These are phyloP conservation scores for Fusarium globosum DNA, from an alignment of 2,329 filamentous ascomycete genomes.

Conservation along the genomic window DNA sequence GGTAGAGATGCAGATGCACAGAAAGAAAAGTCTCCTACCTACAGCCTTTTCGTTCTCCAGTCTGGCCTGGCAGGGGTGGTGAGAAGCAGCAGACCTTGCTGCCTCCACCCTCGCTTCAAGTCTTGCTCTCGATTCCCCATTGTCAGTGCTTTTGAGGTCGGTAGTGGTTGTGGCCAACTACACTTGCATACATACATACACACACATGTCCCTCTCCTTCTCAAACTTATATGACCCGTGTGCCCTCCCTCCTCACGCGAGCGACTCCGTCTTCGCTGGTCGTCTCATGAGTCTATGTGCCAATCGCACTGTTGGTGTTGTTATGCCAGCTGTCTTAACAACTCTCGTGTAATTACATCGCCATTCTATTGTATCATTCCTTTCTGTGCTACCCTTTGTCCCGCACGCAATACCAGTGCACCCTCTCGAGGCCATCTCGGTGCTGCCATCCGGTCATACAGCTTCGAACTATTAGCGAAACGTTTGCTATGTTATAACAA, in stretches of 20 bases:
- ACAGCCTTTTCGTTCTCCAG: constrained; percentile 18
- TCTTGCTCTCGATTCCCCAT: constrained; percentile 30
- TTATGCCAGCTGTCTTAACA: constrained; percentile 16
- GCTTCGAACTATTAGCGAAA: constrained; percentile 6
- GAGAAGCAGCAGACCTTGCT: constrained; percentile 22
- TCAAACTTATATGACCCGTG: constrained; percentile 47
- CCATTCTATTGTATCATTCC: constrained; percentile 1
- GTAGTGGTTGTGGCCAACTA: constrained; percentile 31
- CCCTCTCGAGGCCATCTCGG: constrained; percentile 21
- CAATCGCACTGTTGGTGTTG: constrained; percentile 17
- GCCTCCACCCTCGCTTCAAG: constrained; percentile 38
- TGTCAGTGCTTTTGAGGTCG: constrained; percentile 23
- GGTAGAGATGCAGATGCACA: constrained; percentile 40
- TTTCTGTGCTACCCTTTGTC: constrained; percentile 12
- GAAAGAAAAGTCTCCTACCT: constrained; percentile 30
- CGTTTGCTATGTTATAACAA: constrained; percentile 12
- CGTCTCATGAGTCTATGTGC: constrained; percentile 31
- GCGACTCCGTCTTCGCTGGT: constrained; percentile 19
- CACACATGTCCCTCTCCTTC: constrained; percentile 27
- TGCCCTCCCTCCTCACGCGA: constrained; percentile 42
- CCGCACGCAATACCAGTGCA: constrained; percentile 7
- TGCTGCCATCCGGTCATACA: constrained; percentile 12
- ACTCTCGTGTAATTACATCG: constrained; percentile 25
- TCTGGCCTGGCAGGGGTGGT: constrained; percentile 30
- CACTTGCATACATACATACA: constrained; percentile 5